These are phyloP conservation scores for Adansonia madagascariensis DNA, from an alignment of 441 rosid genomes.

Conservation along the genomic window DNA sequence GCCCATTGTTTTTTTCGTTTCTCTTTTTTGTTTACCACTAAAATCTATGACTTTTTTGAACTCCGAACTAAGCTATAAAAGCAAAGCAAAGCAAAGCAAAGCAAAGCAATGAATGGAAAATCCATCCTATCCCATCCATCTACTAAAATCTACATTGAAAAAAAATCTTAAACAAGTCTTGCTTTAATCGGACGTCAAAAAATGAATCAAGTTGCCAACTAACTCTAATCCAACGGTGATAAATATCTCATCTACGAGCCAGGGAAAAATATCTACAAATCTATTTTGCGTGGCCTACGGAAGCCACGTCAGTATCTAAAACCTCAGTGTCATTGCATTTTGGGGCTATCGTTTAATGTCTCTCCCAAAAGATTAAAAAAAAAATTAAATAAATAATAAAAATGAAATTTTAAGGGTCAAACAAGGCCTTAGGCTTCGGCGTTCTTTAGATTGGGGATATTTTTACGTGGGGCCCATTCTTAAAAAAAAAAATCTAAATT, in stretches of 20 bases:
- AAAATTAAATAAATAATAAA: neutral
- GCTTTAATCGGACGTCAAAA: conserved; percentile 31
- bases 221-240: conserved; percentile 36
- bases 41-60: neutral
- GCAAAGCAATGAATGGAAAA: neutral
- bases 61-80: neutral
- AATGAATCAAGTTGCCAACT: neutral
- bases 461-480: neutral
- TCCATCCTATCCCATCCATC: neutral
- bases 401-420: neutral
- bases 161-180: neutral
- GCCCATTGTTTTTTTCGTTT: conserved; percentile 29
- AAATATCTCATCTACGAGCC: neutral
- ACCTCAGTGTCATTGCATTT: neutral
- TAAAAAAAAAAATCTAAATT: neutral
- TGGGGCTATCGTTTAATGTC: neutral
- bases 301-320: conserved; percentile 38
- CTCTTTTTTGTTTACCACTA: neutral
- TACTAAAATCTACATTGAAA: neutral
- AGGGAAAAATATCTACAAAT: conserved; percentile 38
- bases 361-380: neutral
- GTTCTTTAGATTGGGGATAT: neutral
- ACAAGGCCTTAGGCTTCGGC: neutral
- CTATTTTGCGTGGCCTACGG: conserved; percentile 29
- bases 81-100: neutral